phyloP scores from a whole-genome alignment of 345 rosid genomes.

The Mangifera indica region DNA sequence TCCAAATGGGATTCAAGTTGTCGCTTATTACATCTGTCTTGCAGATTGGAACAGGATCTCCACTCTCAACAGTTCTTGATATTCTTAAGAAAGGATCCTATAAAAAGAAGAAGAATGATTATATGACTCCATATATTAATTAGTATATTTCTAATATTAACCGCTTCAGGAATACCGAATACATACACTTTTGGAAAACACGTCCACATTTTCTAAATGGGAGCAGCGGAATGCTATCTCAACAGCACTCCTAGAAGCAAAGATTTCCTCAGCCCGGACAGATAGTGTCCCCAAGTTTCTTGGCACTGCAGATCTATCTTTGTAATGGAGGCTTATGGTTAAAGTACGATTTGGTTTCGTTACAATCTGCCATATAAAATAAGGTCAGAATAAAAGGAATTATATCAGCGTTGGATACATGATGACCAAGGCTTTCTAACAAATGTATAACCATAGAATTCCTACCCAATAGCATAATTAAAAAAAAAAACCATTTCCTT shows the following conservation, averaged over 20 bases:
- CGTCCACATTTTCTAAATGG: conserved; percentile 64
- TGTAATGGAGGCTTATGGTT: conserved; percentile 50
- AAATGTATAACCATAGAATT: not conserved
- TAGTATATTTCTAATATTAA: not conserved
- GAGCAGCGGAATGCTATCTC: conserved; percentile 55
- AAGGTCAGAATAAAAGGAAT: not conserved
- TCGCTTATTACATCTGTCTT: conserved; percentile 73
- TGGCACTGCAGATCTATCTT: conserved; percentile 30
- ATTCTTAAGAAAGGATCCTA: conserved; percentile 88
- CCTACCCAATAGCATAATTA: not conserved
- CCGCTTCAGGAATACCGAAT: conserved; percentile 18
- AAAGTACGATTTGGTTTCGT: conserved; percentile 49
- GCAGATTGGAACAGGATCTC: conserved; percentile 59
- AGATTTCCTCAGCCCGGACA: conserved; percentile 68
- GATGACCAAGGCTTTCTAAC: not conserved
- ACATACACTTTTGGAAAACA: conserved; percentile 80
- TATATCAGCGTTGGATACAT: conserved; percentile 1
- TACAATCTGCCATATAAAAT: conserved; percentile 51
- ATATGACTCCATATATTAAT: not conserved
- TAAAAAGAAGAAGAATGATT: conserved; percentile 3
- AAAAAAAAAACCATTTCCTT: not conserved
- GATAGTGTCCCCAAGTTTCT: conserved; percentile 60
- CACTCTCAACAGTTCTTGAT: conserved; percentile 63
- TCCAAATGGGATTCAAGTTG: conserved; percentile 81
- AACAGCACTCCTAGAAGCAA: conserved; percentile 54